Conservation (phyloP, 2,329 filamentous ascomycete species). For the Penicillium hordei region DNA sequence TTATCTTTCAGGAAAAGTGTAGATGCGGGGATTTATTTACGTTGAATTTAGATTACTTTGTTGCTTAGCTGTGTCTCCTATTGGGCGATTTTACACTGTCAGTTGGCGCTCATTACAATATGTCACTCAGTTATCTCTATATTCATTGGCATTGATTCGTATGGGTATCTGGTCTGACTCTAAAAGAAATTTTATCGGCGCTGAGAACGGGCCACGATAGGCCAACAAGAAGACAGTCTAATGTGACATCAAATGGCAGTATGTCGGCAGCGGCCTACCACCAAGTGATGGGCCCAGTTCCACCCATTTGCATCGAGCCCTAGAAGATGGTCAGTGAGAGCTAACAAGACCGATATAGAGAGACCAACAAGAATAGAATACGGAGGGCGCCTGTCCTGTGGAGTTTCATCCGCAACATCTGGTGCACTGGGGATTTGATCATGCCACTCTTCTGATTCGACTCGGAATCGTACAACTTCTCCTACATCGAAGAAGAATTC, state of each 20-base stretch:
- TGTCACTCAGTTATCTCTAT: neutral
- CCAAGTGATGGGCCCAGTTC: conserved; percentile 48
- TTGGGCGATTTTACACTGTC: neutral
- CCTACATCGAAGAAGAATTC: conserved; percentile 85
- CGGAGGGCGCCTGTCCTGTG: conserved; percentile 59
- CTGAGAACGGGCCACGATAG: neutral
- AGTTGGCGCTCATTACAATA: neutral
- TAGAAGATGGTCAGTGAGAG: conserved; percentile 23
- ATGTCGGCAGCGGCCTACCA: conserved; percentile 35
- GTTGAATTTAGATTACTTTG: neutral
- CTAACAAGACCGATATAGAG: neutral
- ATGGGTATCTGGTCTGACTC: conserved; percentile 27
- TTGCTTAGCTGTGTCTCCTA: neutral
- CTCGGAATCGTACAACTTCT: conserved; percentile 81
- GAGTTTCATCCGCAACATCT: conserved; percentile 60
- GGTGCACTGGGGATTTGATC: conserved; percentile 77
- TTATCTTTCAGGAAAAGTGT: neutral
- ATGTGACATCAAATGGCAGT: neutral
- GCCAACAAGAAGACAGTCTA: conserved; percentile 1
- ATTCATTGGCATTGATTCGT: conserved; percentile 14
- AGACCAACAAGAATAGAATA: conserved; percentile 47
- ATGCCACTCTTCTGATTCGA: conserved; percentile 86
- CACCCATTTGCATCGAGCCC: conserved; percentile 50
- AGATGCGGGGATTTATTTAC: neutral
- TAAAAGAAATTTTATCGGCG: conserved; percentile 14